These are phyloP conservation scores for Flaveria floridana DNA, from an alignment of 140 eudicot species.

Conservation along the genomic window DNA sequence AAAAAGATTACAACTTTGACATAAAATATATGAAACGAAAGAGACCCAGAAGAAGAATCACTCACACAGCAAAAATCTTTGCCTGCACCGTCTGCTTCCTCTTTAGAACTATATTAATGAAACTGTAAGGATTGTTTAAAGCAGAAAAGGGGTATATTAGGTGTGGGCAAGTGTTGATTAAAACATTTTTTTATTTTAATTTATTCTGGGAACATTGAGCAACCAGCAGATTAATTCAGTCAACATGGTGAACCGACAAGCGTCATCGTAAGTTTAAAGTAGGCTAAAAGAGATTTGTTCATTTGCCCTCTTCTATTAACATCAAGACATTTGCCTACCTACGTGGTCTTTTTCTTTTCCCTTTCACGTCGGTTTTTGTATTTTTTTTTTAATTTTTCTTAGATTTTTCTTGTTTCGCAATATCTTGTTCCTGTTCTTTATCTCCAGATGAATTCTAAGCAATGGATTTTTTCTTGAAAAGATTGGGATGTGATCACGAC, in stretches of 20 bases:
- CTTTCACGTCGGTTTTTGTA: no score
- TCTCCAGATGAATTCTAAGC: no score
- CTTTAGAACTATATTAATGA: constrained; percentile 6
- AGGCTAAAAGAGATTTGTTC: no score
- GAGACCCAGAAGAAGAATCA: background rate
- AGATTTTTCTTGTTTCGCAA: no score
- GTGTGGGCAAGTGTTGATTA: constrained; percentile 16
- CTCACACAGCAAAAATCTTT: constrained; percentile 27
- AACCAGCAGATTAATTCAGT: constrained; percentile 13
- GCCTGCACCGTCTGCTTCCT: constrained; percentile 12
- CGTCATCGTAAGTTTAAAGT: background rate
- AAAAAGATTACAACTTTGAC: background rate
- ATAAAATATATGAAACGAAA: background rate
- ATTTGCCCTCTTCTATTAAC: no score
- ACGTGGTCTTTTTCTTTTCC: no score
- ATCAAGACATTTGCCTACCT: no score
- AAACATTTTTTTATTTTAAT: background rate
- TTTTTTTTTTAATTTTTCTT: no score
- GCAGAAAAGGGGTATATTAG: constrained; percentile 26
- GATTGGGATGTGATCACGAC: no score
- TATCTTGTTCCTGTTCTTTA: no score
- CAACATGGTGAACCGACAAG: constrained; percentile 13
- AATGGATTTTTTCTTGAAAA: no score
- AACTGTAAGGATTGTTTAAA: constrained; percentile 22
- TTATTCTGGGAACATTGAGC: constrained; percentile 16